Conservation (phyloP, 2,329 filamentous ascomycete species). For the Hymenoscyphus repandus region DNA sequence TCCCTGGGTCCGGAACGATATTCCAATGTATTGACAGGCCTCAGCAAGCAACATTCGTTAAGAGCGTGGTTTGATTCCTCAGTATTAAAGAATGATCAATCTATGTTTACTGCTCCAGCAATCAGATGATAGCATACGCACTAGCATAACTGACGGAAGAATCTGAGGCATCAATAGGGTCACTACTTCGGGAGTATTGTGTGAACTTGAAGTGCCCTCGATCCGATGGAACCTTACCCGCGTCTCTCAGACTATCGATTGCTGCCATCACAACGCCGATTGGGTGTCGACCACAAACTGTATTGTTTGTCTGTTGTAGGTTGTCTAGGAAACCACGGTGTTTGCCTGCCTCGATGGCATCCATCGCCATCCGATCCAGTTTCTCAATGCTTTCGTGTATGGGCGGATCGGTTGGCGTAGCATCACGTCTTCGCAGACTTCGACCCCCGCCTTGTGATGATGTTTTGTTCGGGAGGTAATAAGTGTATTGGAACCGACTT, state of each 20-base stretch:
- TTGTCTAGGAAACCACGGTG: conserved; percentile 66
- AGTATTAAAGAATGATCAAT: not conserved
- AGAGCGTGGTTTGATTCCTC: not conserved
- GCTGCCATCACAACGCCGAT: conserved; percentile 92
- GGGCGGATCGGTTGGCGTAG: conserved; percentile 37
- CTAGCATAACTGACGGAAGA: conserved; percentile 95
- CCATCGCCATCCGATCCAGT: conserved; percentile 78
- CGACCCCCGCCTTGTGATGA: conserved; percentile 32
- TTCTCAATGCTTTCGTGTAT: conserved; percentile 83
- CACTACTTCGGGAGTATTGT: conserved; percentile 78
- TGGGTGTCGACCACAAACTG: conserved; percentile 89
- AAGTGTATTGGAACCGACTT: conserved; percentile 72
- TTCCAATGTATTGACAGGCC: not conserved
- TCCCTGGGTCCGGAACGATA: too few relatives aligned
- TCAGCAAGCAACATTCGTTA: not conserved
- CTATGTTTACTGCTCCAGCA: not conserved
- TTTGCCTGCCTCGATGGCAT: conserved; percentile 71
- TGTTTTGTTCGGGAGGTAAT: conserved; percentile 57
- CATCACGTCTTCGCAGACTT: conserved; percentile 29
- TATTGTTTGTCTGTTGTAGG: conserved; percentile 72
- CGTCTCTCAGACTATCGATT: conserved; percentile 55
- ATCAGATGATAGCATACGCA: conserved; percentile 68
- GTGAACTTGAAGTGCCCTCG: conserved; percentile 60
- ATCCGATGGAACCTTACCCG: conserved; percentile 33
- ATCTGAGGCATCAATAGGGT: conserved; percentile 62